These are phyloP conservation scores for Aspergillus ochraceus DNA, from an alignment of 2,329 filamentous ascomycete species.

Conservation along the genomic window DNA sequence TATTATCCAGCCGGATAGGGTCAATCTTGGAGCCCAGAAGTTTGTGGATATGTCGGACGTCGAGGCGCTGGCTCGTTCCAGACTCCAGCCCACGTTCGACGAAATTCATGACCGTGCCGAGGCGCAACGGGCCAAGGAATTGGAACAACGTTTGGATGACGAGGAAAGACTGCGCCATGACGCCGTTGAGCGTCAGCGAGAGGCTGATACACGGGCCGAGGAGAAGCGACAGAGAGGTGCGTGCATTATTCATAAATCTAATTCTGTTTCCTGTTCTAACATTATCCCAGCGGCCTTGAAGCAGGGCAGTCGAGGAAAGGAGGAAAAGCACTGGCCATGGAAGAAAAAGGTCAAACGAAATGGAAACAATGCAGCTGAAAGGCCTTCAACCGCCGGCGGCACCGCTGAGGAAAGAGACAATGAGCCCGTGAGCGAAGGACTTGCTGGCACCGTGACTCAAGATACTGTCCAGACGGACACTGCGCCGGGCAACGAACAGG, in stretches of 20 bases:
- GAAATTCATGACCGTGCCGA: conserved; percentile 81
- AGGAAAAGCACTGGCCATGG: conserved; percentile 29
- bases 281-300: conserved; percentile 16
- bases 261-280: conserved; percentile 4
- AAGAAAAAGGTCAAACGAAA: conserved; percentile 27
- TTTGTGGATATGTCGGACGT: conserved; percentile 77
- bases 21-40: conserved; percentile 76
- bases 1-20: conserved; percentile 53
- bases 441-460: conserved; percentile 4
- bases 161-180: conserved; percentile 65
- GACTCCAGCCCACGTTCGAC: conserved; percentile 79
- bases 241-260: conserved; percentile 3
- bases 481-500: conserved; percentile 1
- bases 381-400: conserved; percentile 5
- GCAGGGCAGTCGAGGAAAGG: conserved; percentile 21
- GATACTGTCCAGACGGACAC: conserved; percentile 9
- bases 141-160: conserved; percentile 62
- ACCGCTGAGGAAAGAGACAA: neutral
- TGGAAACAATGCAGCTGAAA: conserved; percentile 12
- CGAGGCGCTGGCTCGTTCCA: conserved; percentile 72
- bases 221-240: conserved; percentile 31
- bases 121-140: conserved; percentile 65
- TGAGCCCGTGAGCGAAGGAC: conserved; percentile 1
- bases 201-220: conserved; percentile 36
- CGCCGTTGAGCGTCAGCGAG: conserved; percentile 41